Conservation (phyloP, 495 filamentous ascomycete genomes). For the Penicillium paxilli region DNA sequence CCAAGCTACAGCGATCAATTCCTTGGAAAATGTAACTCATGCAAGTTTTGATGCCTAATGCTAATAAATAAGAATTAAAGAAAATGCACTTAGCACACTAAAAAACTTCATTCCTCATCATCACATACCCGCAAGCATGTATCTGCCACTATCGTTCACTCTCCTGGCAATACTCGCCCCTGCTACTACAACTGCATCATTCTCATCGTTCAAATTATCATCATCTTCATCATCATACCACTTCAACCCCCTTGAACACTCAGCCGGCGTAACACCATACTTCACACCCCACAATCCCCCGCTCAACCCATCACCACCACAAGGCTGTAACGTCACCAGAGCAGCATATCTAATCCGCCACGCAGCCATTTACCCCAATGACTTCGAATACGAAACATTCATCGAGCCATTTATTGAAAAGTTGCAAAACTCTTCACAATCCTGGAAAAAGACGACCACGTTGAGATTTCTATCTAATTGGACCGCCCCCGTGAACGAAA, state of each 20-base stretch:
- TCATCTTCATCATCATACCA: constrained; percentile 24
- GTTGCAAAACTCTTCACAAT: constrained; percentile 14
- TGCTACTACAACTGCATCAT: too few species aligned
- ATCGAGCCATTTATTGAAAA: constrained; percentile 23
- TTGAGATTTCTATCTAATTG: constrained; percentile 18
- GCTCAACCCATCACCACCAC: constrained; percentile 10
- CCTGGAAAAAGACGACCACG: constrained; percentile 9
- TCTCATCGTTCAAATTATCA: too few species aligned
- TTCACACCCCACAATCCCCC: constrained; percentile 17
- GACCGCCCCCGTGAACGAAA: constrained; percentile 17
- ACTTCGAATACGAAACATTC: constrained; percentile 26
- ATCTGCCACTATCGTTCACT: too few species aligned
- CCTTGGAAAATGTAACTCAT: too few species aligned
- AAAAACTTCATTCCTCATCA: too few species aligned
- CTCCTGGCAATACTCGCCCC: too few species aligned
- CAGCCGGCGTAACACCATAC: constrained; percentile 16
- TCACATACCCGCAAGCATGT: too few species aligned
- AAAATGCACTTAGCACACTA: too few species aligned
- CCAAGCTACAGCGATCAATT: too few species aligned
- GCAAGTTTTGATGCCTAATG: too few species aligned
- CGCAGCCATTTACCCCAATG: constrained; percentile 29
- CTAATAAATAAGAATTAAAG: too few species aligned
- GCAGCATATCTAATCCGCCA: constrained; percentile 26
- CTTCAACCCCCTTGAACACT: constrained; percentile 22
- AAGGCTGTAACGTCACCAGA: constrained; percentile 21